Percentiles rank a stretch among this genome's conserved stretches.
Evolutionary conservation across 139 green algal species (phyloP).

Genomic region (Closterium sp.): DNA sequence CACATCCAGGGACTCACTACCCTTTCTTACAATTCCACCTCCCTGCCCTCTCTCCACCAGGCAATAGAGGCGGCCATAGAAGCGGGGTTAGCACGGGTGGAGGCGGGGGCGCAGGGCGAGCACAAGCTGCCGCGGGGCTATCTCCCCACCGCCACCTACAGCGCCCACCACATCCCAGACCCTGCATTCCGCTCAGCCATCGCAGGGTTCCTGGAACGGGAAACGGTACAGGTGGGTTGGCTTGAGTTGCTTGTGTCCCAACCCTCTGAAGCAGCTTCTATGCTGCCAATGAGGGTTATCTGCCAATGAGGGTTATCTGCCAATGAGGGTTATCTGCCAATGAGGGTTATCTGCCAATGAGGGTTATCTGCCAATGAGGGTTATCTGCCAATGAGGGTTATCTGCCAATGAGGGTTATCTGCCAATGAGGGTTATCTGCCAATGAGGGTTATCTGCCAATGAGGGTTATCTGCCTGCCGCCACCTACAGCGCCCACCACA

Average conservation of each 20-base stretch:
- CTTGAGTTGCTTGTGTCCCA: no score
- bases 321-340: conserved; percentile 83
- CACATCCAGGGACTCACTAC: no score
- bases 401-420: no score
- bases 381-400: conserved; percentile 72
- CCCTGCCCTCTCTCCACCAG: neutral
- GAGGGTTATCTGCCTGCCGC: conserved; percentile 82
- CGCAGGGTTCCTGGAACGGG: neutral
- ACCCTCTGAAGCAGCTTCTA: no score
- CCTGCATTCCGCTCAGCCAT: conserved; percentile 39
- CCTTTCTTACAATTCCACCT: neutral
- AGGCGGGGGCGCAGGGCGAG: conserved; percentile 89
- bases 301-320: no score
- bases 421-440: conserved; percentile 79
- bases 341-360: conserved; percentile 23
- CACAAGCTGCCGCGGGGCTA: conserved; percentile 92
- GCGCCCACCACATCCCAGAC: conserved; percentile 74
- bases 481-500: conserved; percentile 79
- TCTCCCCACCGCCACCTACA: conserved; percentile 78
- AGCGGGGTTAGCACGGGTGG: conserved; percentile 69
- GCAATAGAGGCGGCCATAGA: conserved; percentile 74
- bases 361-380: conserved; percentile 93
- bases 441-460: conserved; percentile 68
- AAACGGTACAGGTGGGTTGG: conserved; percentile 5
- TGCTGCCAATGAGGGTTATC: conserved; percentile 68